These are phyloP conservation scores for Aspergillus persii DNA, from an alignment of 2,329 filamentous ascomycete genomes.

Conservation along the genomic window DNA sequence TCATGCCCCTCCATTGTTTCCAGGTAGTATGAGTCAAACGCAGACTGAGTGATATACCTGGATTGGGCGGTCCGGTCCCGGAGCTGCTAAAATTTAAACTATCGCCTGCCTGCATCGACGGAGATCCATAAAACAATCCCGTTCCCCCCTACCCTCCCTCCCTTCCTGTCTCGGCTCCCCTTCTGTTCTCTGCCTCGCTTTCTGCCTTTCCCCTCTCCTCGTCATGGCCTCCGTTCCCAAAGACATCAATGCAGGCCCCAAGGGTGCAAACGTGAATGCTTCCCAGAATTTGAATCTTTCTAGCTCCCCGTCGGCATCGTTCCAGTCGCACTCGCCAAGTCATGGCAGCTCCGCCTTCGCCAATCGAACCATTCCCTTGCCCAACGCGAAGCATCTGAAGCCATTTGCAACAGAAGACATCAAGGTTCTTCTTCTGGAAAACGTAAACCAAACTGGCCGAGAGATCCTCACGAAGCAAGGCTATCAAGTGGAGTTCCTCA, in stretches of 20 bases:
- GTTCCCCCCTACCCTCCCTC: no score
- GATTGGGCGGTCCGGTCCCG: not conserved
- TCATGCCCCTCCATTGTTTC: not conserved
- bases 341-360: constrained; percentile 50
- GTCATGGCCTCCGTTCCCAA: constrained; percentile 28
- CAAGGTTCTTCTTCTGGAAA: constrained; percentile 93
- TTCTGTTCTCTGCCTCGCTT: not conserved
- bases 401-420: constrained; percentile 95
- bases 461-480: constrained; percentile 81
- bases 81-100: not conserved
- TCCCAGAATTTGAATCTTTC: constrained; percentile 67
- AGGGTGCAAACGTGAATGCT: constrained; percentile 40
- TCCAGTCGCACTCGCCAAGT: constrained; percentile 70
- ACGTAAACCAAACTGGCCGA: constrained; percentile 86
- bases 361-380: constrained; percentile 42
- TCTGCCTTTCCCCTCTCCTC: not conserved
- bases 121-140: not conserved
- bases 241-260: constrained; percentile 33
- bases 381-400: constrained; percentile 73
- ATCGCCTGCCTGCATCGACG: not conserved
- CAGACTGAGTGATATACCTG: not conserved
- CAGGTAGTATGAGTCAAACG: not conserved
- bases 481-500: constrained; percentile 92
- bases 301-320: constrained; percentile 70
- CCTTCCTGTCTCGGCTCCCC: no score